Base-by-base conservation (phyloP, 2,329 filamentous ascomycete genomes). In the Colletotrichum chlorophyti region DNA sequence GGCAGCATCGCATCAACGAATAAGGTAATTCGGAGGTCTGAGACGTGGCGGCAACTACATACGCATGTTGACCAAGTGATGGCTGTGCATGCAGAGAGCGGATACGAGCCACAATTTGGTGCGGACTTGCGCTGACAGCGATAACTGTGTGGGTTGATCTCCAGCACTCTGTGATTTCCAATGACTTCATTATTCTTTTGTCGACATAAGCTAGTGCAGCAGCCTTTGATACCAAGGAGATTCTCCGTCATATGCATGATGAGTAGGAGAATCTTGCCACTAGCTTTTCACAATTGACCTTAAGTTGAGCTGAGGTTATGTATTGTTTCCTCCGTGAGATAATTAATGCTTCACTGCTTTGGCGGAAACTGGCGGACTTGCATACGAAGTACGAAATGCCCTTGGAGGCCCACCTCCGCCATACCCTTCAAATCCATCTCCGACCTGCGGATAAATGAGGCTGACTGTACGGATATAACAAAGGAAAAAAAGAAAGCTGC, bases 1-100 rank as follows among this genome's bases (percentile, higher is more conserved):
- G 78, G 79, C 66, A 72, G 60, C 79, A 82, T 66, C 68, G 71
- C 6, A 73, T 79, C 61, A 79, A 80, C 53, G 69, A 72, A 38
- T 77, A 66, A 19, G 1, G 6, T 19, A 21, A 15, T 21, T 31
- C 17, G 6, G 3, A 7, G 14, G 3, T 1, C 1, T 26, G 40
- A 35, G 35, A 9, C 26, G 29, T n/a, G 21, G 32, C 21, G n/a
- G n/a, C n/a, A n/a, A n/a, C n/a, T n/a, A n/a, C n/a, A n/a, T n/a
- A n/a, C n/a, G n/a, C n/a, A n/a, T n/a, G n/a, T n/a, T n/a, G n/a
- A n/a, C n/a, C n/a, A n/a, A n/a, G n/a, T n/a, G n/a, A n/a, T n/a
- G n/a, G n/a, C n/a, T n/a, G n/a, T n/a, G n/a, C n/a, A n/a, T n/a
- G n/a, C n/a, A n/a, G n/a, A n/a, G n/a, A n/a, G n/a, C n/a, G n/a